These are phyloP conservation scores for Marasmius fiardii DNA, from an alignment of 1,284 basidiomycete species.

Conservation along the genomic window DNA sequence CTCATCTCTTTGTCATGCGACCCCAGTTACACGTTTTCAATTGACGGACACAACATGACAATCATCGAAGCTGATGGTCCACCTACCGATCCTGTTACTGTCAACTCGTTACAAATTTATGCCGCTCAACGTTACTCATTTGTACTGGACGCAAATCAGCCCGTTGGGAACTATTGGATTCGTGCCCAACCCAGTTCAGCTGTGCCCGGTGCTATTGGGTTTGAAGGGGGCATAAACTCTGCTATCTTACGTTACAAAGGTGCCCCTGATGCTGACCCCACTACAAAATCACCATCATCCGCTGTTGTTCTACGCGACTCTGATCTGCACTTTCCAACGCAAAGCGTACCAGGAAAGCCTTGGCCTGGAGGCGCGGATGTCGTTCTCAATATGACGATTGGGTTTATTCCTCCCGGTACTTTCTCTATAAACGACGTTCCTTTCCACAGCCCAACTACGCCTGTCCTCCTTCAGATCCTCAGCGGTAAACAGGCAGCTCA, in stretches of 20 bases:
- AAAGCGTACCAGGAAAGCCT: slow-evolving; percentile 26
- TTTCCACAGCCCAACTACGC: slow-evolving; percentile 36
- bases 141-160: slow-evolving; percentile 29
- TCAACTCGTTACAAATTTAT: slow-evolving; percentile 31
- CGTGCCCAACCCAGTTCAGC: slow-evolving; percentile 9
- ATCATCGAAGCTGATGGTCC: slow-evolving; percentile 40
- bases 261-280: slow-evolving; percentile 5
- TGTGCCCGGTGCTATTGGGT: not conserved
- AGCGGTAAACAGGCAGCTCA: slow-evolving; percentile 40
- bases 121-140: slow-evolving; percentile 35
- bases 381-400: slow-evolving; percentile 27
- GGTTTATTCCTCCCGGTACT: slow-evolving; percentile 10
- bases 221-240: not conserved
- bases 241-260: not conserved
- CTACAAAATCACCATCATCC: not conserved
- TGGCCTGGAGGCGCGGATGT: slow-evolving; percentile 34
- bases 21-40: slow-evolving; percentile 36
- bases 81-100: slow-evolving; percentile 24
- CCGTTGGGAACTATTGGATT: slow-evolving; percentile 21
- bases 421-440: slow-evolving; percentile 33
- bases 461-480: slow-evolving; percentile 50
- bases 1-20: slow-evolving; percentile 38
- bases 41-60: slow-evolving; percentile 35
- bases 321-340: slow-evolving; percentile 25
- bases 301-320: slow-evolving; percentile 26